Evolutionary conservation across 2,329 filamentous ascomycete species (phyloP), one percentile per base, ranked within the genome.

Genomic region (Colletotrichum tabaci): DNA sequence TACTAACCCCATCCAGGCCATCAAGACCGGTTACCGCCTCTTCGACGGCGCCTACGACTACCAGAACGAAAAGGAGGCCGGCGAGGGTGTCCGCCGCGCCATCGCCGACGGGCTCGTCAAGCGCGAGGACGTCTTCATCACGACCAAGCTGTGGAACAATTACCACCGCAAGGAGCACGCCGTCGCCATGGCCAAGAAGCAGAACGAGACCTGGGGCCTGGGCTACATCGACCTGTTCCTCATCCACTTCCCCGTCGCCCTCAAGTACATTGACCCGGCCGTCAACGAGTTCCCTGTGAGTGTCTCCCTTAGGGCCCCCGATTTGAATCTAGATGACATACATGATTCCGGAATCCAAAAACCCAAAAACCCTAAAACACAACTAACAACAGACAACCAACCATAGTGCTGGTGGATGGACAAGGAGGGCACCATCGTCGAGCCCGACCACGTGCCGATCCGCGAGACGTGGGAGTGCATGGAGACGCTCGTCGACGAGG

Each of bases 101-200:
- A 87, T 88, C 75, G 77, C 78, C 9, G 85, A 91, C 73, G 88
- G 88, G 42, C 87, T 91, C 57, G 86, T 93, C 13, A 90, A 91
- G 87, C 89, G 94, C 73, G 89, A 92, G 79, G 93, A 97, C 66
- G 84, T 97, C 73, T 97, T 96, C 83, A 89, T 97, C 71, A 93
- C 94, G 67, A 94, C 91, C 77, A 97, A 97, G 87, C 88, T 95
- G 50, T 97, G 94, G 93, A 92, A 91, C 78, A 94, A 93, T 62
- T 95, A 93, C 84, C 92, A 93, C 77, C 85, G 87, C 73, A 87
- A 87, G 0, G 86, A 91, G 76, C 89, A 91, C 76, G 92, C 93
- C 18, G 83, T 88, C 71, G 82, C 87, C 74, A 91, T 90, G 73
- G 87, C 90, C 58, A 85, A 87, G 73, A 85, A 88, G 50, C 90